phyloP scores from a whole-genome alignment of 2,329 filamentous ascomycete genomes.

The Fusarium longipes region DNA sequence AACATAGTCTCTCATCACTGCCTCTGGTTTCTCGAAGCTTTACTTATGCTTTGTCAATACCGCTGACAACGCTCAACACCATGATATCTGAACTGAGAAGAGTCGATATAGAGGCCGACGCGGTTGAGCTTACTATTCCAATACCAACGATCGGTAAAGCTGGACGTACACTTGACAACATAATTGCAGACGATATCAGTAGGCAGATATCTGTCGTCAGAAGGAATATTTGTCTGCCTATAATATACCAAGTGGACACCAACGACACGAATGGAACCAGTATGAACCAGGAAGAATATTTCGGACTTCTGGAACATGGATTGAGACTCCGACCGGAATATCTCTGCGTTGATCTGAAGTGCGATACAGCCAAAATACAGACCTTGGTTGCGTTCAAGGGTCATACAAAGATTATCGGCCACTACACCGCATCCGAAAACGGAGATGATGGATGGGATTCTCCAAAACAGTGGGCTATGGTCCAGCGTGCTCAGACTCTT shows the following conservation, averaged over 20 bases:
- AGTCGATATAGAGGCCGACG: constrained; percentile 5
- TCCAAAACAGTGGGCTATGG: not conserved
- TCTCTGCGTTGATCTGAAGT: not conserved
- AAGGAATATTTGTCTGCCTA: not conserved
- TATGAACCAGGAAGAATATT: not conserved
- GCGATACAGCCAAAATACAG: not conserved
- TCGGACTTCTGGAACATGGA: not conserved
- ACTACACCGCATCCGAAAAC: not conserved
- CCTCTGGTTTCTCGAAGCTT: not conserved
- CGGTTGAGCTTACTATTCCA: not conserved
- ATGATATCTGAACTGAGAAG: not conserved
- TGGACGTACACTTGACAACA: accelerated
- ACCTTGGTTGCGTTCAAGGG: not conserved
- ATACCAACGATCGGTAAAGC: not conserved
- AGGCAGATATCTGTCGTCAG: not conserved
- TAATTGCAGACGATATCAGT: not conserved
- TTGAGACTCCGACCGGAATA: not conserved
- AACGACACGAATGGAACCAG: accelerated
- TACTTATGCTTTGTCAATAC: not conserved
- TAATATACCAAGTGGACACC: not conserved
- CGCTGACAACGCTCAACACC: not conserved
- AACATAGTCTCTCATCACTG: not conserved
- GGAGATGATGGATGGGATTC: not conserved
- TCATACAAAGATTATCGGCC: not conserved
- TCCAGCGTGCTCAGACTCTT: not conserved